Evolutionary conservation across 306 rosid species (phyloP), one percentile per base, ranked within the genome.

Genomic region (Sechiopsis laciniata): DNA sequence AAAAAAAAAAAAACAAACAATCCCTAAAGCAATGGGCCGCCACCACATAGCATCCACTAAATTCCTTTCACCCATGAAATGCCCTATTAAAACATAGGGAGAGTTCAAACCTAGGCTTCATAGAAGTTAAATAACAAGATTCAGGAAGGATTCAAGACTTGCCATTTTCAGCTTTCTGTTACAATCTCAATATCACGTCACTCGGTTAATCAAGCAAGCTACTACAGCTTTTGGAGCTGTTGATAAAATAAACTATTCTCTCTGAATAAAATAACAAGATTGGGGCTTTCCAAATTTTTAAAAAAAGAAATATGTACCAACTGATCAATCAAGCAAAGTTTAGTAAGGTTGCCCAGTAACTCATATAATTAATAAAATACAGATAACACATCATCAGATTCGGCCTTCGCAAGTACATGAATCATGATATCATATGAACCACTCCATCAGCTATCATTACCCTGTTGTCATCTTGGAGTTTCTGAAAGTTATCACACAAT

Each of bases 381-480:
- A 65, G 26, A 17, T 21, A 66, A 35, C 50, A 32, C 0, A 6
- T 1, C 17, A 45, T n/a, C n/a, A 45, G 8, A 6, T 11, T 6
- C n/a, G n/a, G n/a, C 14, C 26, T 65, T 8, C 48, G 22, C 2
- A 22, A 62, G 50, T 35, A 35, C 10, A 42, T 35, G 68, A 66
- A 52, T 82, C 81, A 90, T 53, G 93, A 75, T 78, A 88, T 84
- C 89, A 93, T 86, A 82, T 86, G 94, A 79, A 95, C 97, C 80
- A 68, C 58, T 71, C 87, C 90, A 64, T 79, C 95, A 42, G 63
- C 88, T 77, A 95, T 77, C 96, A 91, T 89, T 75, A 91, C 87
- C 84, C 95, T 82, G 84, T 89, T 89, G 65, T 85, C 95, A 72
- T 82, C 92, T 91, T 91, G 96, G 83, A 95, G 82, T 77, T 80